Base-by-base conservation (phyloP, 306 rosid genomes). In the Dryas drummondii region DNA sequence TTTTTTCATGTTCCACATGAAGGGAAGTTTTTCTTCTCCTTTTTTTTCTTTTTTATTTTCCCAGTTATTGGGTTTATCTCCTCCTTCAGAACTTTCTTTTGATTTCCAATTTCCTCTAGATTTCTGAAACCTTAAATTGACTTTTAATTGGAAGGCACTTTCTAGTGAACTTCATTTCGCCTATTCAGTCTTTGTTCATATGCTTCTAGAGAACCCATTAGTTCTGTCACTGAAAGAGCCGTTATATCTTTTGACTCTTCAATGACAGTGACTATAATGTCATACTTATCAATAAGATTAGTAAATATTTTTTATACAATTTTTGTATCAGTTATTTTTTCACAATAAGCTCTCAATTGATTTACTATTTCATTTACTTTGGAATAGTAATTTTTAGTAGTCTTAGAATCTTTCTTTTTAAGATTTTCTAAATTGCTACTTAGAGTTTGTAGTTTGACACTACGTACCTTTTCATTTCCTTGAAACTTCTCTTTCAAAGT, bases 391-490 rank as follows among this genome's bases (percentile, higher is more conserved):
- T 49, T 9, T 68, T 46, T 68, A 17, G 55, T 19, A 7, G 27
- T 68, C 58, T 70, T 40, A 70, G 13, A 37, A 5, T 55, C 75
- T 19, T 71, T 71, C 75, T 42, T 71, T 44, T 71, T 71, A 0
- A 71, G 0, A 56, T 55, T 71, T 7, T 71, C 41, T 15, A 71
- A 19, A 37, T 62, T 48, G 13, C 49, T 61, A 14, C 48, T 62
- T 41, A 62, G 46, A 42, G 22, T 40, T 4, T 40, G 51, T 64
- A 64, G 51, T 64, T 37, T 64, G 1, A 64, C 9, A 0, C 27
- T 6, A 44, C 26, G 26, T 40, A 40, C 26, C 69, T 64, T 16
- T 13, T 14, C 32, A 7, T 45, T 65, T 65, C 50, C 26, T 14
- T 65, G 70, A 65, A 44, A 44, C 50, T 65, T 7, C 32, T 65